Evolutionary conservation across 176 grass and related monocot species (phyloP).

Genomic region (Oryza officinalis): DNA sequence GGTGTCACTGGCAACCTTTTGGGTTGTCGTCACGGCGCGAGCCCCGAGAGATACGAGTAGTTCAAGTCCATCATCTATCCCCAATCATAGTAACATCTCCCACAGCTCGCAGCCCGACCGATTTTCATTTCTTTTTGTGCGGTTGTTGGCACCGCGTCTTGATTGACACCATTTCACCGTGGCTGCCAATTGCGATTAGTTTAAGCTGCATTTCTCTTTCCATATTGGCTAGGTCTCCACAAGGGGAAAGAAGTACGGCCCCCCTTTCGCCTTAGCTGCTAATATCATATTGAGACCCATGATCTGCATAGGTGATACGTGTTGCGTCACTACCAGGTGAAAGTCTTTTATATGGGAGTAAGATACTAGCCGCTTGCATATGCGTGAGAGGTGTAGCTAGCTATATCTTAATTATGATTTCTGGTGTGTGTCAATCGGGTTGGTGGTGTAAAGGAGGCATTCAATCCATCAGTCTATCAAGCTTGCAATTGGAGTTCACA

Average conservation of each 20-base stretch:
- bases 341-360: neutral
- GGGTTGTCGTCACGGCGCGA: constrained; percentile 32
- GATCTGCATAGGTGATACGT: neutral
- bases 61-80: neutral
- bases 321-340: constrained; percentile 7
- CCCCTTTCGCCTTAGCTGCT: neutral
- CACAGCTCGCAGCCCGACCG: constrained; percentile 4
- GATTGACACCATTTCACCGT: neutral
- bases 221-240: constrained; percentile 30
- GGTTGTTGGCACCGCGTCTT: constrained; percentile 44
- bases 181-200: constrained; percentile 18
- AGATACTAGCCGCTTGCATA: neutral
- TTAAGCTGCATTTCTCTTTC: constrained; percentile 48
- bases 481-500: constrained; percentile 28
- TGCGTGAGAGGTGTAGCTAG: neutral
- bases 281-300: constrained; percentile 16
- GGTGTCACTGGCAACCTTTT: neutral
- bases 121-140: constrained; percentile 49
- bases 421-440: neutral
- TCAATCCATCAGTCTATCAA: neutral
- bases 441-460: constrained; percentile 13
- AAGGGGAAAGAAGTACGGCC: constrained; percentile 42
- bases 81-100: constrained; percentile 69
- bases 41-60: constrained; percentile 61
- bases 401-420: constrained; percentile 11